Conservation (phyloP, 2,329 filamentous ascomycete species). For the Talaromyces sp. region DNA sequence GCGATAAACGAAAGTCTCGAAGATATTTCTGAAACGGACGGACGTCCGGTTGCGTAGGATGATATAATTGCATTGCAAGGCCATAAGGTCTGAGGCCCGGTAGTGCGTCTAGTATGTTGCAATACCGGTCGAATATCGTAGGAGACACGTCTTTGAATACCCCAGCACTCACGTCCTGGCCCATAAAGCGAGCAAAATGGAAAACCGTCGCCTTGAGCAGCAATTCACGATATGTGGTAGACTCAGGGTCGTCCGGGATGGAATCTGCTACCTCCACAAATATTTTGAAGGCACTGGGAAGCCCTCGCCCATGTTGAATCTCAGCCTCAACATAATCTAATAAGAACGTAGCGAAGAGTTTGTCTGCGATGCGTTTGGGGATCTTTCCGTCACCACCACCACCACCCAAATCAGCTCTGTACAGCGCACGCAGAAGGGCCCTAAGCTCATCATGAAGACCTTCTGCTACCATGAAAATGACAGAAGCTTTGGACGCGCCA, state of each 20-base stretch:
- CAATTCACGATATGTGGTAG: slow-evolving; percentile 5
- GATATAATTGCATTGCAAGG: slow-evolving; percentile 31
- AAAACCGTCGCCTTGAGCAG: slow-evolving; percentile 23
- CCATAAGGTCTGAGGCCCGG: slow-evolving; percentile 23
- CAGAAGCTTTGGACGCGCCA: slow-evolving; percentile 21
- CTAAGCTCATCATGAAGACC: slow-evolving; percentile 30
- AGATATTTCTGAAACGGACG: slow-evolving; percentile 28
- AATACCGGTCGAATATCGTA: slow-evolving; percentile 31
- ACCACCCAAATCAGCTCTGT: slow-evolving; percentile 24
- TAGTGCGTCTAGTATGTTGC: slow-evolving; percentile 21
- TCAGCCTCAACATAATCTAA: slow-evolving; percentile 32
- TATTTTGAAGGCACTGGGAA: slow-evolving; percentile 27
- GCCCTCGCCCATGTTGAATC: slow-evolving; percentile 28
- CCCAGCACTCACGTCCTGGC: slow-evolving; percentile 20
- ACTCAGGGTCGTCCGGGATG: neutral
- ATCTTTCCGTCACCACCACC: slow-evolving; percentile 23
- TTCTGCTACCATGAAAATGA: slow-evolving; percentile 39
- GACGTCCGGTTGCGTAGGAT: slow-evolving; percentile 33
- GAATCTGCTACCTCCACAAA: slow-evolving; percentile 18
- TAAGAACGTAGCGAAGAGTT: slow-evolving; percentile 26
- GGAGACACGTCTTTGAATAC: slow-evolving; percentile 23
- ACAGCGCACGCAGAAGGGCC: slow-evolving; percentile 32
- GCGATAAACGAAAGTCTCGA: slow-evolving; percentile 18
- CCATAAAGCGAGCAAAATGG: slow-evolving; percentile 25
- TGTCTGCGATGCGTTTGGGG: slow-evolving; percentile 18